Evolutionary conservation across 768 basidiomycete species (phyloP), one percentile per base, ranked within the genome.

Genomic region (Psilocybe sp.): DNA sequence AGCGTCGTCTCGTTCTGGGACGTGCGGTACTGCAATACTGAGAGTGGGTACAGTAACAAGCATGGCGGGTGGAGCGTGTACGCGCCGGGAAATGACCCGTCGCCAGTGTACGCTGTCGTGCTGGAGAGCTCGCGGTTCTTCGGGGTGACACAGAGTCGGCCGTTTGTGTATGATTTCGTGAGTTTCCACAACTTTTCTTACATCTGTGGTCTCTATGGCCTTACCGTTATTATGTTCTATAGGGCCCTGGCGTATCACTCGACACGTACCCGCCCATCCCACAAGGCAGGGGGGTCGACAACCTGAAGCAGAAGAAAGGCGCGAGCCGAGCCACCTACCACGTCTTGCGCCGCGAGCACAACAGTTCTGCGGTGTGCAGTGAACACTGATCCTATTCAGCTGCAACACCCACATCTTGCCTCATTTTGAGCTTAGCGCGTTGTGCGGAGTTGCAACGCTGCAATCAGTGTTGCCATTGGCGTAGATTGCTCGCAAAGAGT

Each of bases 1-100:
- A 80, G 84, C 50, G 79, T 91, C 16, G 80, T 93, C 48, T 81
- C 87, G 2, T 83, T 92, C 55, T 93, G 89, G 87, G 91, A 93
- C 61, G 74, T 89, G 28, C 82, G 90, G 23, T 28, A 28, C 23
- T 28, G 23, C 7, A 28, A 28, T 7, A 3, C 7, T 28, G 23
- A 28, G 23, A 7, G 23, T 28, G 23, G 4, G 23, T 28, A 3
- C n/a, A n/a, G n/a, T 28, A 28, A 28, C 7, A 7, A 3, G 23
- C 3, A 7, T 28, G 7, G 7, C 20, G 89, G 91, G 3, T 90
- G 87, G 84, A 89, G 85, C 57, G 82, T 90, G 5, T 81, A 91
- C 61, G 85, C 85, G 2, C 90, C 91, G 1, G 84, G 85, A 4
- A 89, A 89, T 59, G 88, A 91, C 59, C 68, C 75, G 1, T 89